These are phyloP conservation scores for Rosa rugosa DNA, from an alignment of 306 rosid species.

Conservation along the genomic window DNA sequence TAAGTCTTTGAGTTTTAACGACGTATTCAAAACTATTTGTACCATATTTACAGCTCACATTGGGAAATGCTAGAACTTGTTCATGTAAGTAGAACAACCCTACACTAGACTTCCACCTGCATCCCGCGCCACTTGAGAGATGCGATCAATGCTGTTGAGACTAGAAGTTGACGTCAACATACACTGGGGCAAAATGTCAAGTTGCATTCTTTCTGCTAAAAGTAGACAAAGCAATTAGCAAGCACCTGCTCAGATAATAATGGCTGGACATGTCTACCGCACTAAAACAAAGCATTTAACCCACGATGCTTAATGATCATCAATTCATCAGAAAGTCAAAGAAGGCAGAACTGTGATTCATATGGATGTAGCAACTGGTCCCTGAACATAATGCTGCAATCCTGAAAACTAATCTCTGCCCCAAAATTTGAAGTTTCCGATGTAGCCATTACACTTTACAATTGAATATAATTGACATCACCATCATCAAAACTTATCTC, in stretches of 20 bases:
- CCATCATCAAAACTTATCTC: neutral
- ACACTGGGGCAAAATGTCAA: neutral
- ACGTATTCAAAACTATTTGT: neutral
- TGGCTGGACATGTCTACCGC: neutral
- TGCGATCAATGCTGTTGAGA: neutral
- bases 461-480: neutral
- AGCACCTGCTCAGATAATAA: neutral
- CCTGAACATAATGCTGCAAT: neutral
- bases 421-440: neutral
- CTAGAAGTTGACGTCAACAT: neutral
- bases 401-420: neutral
- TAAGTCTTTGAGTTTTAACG: neutral
- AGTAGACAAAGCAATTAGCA: neutral
- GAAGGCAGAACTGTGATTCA: neutral
- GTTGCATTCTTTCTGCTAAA: neutral
- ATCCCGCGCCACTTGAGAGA: neutral
- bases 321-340: neutral
- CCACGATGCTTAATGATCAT: neutral
- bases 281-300: neutral
- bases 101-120: neutral
- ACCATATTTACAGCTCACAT: neutral
- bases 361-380: neutral
- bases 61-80: neutral
- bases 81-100: neutral
- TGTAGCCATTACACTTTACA: slow-evolving; percentile 5